A percentile compares a stretch with the other conserved stretches of the same genome.
These are phyloP conservation scores for Rubus idaeus DNA, from an alignment of 306 rosid genomes.

Conservation along the genomic window DNA sequence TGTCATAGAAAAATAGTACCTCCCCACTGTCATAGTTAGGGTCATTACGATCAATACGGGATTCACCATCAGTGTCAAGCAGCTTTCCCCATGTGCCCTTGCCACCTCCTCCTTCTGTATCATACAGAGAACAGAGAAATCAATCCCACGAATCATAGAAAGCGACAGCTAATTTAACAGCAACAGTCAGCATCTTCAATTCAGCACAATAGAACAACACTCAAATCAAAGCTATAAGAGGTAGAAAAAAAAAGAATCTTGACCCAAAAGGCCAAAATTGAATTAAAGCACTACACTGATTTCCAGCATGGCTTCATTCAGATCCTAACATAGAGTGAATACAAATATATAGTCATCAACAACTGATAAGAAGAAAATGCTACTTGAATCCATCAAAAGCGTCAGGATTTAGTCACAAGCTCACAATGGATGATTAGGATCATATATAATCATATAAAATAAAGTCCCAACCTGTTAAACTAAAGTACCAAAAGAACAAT, in stretches of 20 bases:
- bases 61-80: constrained; percentile 52
- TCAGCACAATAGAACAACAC: neutral
- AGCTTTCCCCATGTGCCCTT: constrained; percentile 71
- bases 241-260: neutral
- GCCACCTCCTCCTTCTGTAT: constrained; percentile 64
- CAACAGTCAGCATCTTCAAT: neutral
- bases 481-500: neutral
- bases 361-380: neutral
- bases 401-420: neutral
- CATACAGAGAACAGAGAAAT: neutral
- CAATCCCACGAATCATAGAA: neutral
- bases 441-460: neutral
- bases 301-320: neutral
- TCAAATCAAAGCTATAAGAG: neutral
- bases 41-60: constrained; percentile 56
- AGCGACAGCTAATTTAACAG: neutral
- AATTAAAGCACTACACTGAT: neutral
- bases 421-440: neutral
- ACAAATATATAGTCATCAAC: neutral
- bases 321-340: neutral
- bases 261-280: neutral
- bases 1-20: constrained; percentile 30
- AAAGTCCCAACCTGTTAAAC: neutral
- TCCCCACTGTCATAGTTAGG: constrained; percentile 70
- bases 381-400: neutral